Evolutionary conservation across 78 protist species (phyloP), one percentile per base, ranked within the genome.

Genomic region (Dictyostelium firmibasis): DNA sequence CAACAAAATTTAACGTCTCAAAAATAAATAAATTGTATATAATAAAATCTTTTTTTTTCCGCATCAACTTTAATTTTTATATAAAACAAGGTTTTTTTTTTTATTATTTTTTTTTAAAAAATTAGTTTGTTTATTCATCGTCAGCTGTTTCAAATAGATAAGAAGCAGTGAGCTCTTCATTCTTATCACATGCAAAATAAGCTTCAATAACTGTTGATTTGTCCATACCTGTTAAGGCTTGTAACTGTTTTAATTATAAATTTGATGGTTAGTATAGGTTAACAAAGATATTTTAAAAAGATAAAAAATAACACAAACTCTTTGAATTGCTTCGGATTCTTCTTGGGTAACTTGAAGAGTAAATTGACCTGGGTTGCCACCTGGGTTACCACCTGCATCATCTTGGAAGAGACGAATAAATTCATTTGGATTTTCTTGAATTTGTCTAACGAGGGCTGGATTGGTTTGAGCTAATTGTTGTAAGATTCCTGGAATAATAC

Each of bases 141-240:
- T 92, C 91, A 27, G 85, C 86, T 64, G 69, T 69, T 67, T 98
- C 99, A 74, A 98, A 94, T 36, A 98, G 92, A 44, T 91, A 97
- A 44, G 97, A 97, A 57, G 99, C 99, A 4, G 99, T 96, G 11
- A 97, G 77, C 11, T 95, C 74, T 75, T 98, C 98, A 83, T 98
- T 85, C 91, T 97, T 98, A 82, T 98, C 99, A 91, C 99, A 98
- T 27, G 99, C 98, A 41, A 98, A 83, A 86, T 96, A 98, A 0
- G 99, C 99, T 88, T 97, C 97, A 62, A 95, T 86, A 62, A 84
- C 97, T 2, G 16, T 60, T 29, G 27, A 20, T n/a, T 96, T 88
- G 29, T 78, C 88, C 35, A 98, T 96, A 4, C 99, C 99, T 31
- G 97, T 95, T 11, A 92, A 91, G 35, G 78, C 93, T 35, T 98